Base-by-base conservation (phyloP, 306 rosid genomes). In the Morella rubra region DNA sequence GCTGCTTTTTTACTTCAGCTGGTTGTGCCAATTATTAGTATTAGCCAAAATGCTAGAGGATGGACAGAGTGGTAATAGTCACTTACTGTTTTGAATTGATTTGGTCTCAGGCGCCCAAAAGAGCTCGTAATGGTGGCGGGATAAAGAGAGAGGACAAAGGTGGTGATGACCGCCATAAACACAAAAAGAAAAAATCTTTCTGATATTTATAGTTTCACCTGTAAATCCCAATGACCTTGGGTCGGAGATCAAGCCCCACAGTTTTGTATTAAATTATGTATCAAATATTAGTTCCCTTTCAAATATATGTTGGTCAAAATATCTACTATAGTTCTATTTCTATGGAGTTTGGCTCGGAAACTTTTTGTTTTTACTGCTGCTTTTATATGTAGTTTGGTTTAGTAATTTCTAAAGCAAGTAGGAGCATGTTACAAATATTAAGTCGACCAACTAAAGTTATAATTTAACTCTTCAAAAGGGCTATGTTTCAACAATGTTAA, bases 71-170 rank as follows among this genome's bases (percentile, higher is more conserved):
- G 37, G 3, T 32, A 32, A 61, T 61, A 27, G 68, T 0, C 6
- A 16, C 68, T 61, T 8, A 61, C 2, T 12, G 47, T 20, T 20
- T 77, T 77, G 42, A 44, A 59, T 65, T 16, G 44, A 37, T 76
- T 83, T 65, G 47, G 74, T 24, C 27, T n/a, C 82, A 90, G 95
- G 90, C 12, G 73, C 71, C 85, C 14, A 88, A 84, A 79, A 83
- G 80, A 82, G 72, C 83, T 62, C 84, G 76, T 62, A 77, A 67
- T 46, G 77, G 51, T 51, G 77, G 51, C 62, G 73, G 71, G 69
- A 47, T 15, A 40, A 86, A 84, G 76, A 74, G 46, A 50, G 88
- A 78, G 45, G 86, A 72, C 65, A 85, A 76, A 77, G 81, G 71
- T 15, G 76, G 74, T 64, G 73, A 79, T 40, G 87, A 76, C 65